Evolutionary conservation across 140 eudicot genomes (phyloP), one percentile per base, ranked within the genome.

Genomic region (Oenanthe javanica): DNA sequence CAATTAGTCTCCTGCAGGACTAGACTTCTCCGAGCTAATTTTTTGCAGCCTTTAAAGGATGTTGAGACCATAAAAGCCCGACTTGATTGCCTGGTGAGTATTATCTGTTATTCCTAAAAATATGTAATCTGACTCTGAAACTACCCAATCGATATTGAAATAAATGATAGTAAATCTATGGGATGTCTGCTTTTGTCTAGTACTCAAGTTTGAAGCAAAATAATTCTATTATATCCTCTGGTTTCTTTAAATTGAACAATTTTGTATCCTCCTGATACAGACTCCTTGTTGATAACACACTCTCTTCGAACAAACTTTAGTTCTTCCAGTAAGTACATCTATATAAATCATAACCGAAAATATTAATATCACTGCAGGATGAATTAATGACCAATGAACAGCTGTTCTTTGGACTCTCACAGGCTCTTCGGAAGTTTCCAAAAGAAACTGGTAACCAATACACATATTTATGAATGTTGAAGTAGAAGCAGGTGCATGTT

Each of bases 301-400:
- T 74, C 54, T 73, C 36, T 21, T n/a, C 38, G 45, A 45, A 45
- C 19, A 21, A 43, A 45, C 13, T 73, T 43, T 27, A 76, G 66
- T 14, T 27, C 42, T 25, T 52, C 25, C 25, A 8, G n/a, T 2
- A 16, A 9, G 38, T 74, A 54, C 55, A 13, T 23, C 36, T 72
- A 19, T 50, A 15, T 45, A 45, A 74, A 45, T 50, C 38, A 42
- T 51, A 43, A 55, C 76, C 6, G 61, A 76, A 75, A 64, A 83
- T 67, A 67, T 13, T 4, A 36, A 67, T 67, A 27, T 67, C 21
- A 79, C 83, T 89, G 76, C 79, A 95, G 99, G 99, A 95, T 86
- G 99, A 95, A 86, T 81, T 95, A 82, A 91, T 95, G 99, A 90
- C 91, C 83, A 93, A 95, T 23, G 99, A 95, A 87, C 97, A 95